Base-by-base conservation (phyloP, 768 basidiomycete species). In the Leccinellum albellum region DNA sequence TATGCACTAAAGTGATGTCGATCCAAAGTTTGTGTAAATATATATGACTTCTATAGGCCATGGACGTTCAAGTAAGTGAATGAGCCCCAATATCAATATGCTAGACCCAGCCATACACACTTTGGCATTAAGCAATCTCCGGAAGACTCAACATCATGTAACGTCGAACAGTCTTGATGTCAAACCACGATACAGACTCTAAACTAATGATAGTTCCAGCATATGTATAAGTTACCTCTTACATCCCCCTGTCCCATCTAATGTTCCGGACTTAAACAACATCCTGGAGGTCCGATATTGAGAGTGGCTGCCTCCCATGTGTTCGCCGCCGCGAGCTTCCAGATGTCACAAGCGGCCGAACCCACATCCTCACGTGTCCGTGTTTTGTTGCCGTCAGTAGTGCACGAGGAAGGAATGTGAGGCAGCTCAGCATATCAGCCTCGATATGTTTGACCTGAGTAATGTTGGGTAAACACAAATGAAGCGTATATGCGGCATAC, bases 341-440 rank as follows among this genome's bases (percentile, higher is more conserved):
- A 28, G 61, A 56, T 3, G 74, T 73, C 3, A 81, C 81, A 40
- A 92, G 78, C 17, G 90, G 90, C 21, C 89, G 78, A 29, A 92
- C 81, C 91, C 93, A 98, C 53, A 94, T 76, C 70, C 87, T 92
- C 64, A 96, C 81, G 54, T 85, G 79, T 0, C 93, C 93, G 2
- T 73, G 73, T 64, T 89, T 89, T 3, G 86, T 87, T n/a, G 86
- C 81, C 0, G 93, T 94, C 28, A 96, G 70, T 21, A 99, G 73
- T 23, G 82, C 85, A 2, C 86, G 83, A 1, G 89, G 86, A n/a
- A 92, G 78, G 73, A 96, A 92, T 12, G 79, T 70, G n/a, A 96
- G 68, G 33, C 79, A 80, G 6, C 89, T 82, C 24, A 95, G 78
- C 49, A 95, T 77, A 63, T 94, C 92, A 54, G 82, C 78, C 57